These are phyloP conservation scores for Boletus subcaerulescens DNA, from an alignment of 768 basidiomycete species.

Conservation along the genomic window DNA sequence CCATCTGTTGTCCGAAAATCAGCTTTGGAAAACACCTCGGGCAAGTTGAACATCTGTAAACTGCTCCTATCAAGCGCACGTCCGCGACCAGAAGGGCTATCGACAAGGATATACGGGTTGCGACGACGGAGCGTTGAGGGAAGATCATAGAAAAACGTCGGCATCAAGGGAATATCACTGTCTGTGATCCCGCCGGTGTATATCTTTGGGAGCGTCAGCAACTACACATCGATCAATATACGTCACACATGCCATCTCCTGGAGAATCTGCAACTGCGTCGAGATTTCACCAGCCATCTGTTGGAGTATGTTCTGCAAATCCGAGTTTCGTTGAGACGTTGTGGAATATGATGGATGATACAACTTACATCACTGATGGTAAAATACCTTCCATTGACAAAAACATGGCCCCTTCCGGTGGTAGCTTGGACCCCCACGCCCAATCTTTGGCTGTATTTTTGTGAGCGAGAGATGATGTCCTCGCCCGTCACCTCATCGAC, in stretches of 20 bases:
- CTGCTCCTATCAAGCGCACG: conserved; percentile 4
- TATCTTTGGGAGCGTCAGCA: conserved; percentile 38
- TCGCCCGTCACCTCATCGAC: conserved; percentile 28
- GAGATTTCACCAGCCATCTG: conserved; percentile 43
- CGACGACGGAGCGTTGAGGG: conserved; percentile 67
- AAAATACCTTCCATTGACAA: conserved; percentile 87
- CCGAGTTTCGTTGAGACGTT: background rate
- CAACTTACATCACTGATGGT: conserved; percentile 61
- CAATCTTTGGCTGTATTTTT: conserved; percentile 57
- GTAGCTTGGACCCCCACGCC: conserved; percentile 39
- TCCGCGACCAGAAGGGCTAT: conserved; percentile 33
- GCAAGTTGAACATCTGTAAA: conserved; percentile 26
- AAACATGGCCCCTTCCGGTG: conserved; percentile 59
- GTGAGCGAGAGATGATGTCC: conserved; percentile 42
- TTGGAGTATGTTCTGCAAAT: conserved; percentile 23
- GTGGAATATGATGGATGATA: no score
- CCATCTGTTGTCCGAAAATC: conserved; percentile 41
- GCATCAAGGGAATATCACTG: conserved; percentile 45
- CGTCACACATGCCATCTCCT: conserved; percentile 56
- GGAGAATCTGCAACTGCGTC: conserved; percentile 63
- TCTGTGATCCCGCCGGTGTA: conserved; percentile 59
- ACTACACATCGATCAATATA: background rate
- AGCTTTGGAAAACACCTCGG: conserved; percentile 30
- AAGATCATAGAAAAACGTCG: conserved; percentile 87
- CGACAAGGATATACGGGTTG: conserved; percentile 72